Evolutionary conservation across 495 filamentous ascomycete species (phyloP).

Genomic region (Geopyxis carbonaria): DNA sequence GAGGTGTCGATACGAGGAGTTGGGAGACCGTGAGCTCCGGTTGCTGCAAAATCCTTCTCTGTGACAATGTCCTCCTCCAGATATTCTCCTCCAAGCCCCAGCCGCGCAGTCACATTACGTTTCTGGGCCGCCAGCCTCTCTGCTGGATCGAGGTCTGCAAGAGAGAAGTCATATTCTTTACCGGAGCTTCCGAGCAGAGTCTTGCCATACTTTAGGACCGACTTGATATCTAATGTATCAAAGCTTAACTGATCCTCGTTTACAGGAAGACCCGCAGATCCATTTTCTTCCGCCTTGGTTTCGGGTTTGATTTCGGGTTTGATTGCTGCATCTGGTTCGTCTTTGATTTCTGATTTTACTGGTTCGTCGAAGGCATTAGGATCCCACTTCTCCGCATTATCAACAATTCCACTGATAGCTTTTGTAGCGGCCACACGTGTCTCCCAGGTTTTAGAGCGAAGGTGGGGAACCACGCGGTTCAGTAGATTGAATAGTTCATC

Average conservation of each 20-base stretch:
- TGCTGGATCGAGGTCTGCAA: constrained; percentile 66
- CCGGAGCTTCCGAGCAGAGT: constrained; percentile 64
- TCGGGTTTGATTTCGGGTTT: constrained; percentile 32
- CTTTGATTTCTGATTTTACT: constrained; percentile 33
- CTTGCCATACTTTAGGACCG: constrained; percentile 65
- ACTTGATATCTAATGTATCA: constrained; percentile 55
- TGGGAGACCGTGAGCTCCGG: constrained; percentile 18
- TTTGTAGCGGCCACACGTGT: constrained; percentile 80
- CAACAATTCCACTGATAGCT: constrained; percentile 79
- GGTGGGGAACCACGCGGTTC: constrained; percentile 85
- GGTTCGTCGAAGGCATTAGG: constrained; percentile 50
- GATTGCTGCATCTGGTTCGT: constrained; percentile 26
- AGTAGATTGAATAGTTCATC: constrained; percentile 94
- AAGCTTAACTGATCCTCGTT: constrained; percentile 37
- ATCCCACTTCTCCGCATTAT: constrained; percentile 74
- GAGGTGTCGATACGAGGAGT: constrained; percentile 25
- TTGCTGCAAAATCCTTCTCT: constrained; percentile 40
- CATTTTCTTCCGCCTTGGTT: constrained; percentile 10
- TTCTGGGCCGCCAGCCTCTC: constrained; percentile 70
- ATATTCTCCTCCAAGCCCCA: constrained; percentile 73
- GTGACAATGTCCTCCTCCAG: constrained; percentile 65
- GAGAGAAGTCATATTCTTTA: constrained; percentile 64
- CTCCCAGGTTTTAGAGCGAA: constrained; percentile 88
- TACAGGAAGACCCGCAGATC: constrained; percentile 22
- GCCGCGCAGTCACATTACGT: constrained; percentile 61